A percentile compares a stretch with the other conserved stretches of the same genome.
phyloP scores from a whole-genome alignment of 1,139 yeast species.

The Hanseniaspora gamundiae region DNA sequence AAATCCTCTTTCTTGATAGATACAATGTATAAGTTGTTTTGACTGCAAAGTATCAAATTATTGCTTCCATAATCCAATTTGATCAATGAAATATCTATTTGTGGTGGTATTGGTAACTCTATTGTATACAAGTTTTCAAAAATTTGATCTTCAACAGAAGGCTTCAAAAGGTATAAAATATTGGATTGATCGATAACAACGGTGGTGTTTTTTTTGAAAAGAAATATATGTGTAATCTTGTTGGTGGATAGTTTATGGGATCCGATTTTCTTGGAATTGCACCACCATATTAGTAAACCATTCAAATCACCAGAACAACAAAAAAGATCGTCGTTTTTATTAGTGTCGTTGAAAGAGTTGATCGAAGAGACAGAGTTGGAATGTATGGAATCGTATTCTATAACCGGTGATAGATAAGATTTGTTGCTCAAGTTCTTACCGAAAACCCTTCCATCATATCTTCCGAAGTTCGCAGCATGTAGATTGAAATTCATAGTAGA shows the following conservation, averaged over 20 bases:
- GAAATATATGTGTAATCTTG: slow-evolving; percentile 18
- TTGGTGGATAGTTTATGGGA: slow-evolving; percentile 14
- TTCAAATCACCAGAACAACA: slow-evolving; percentile 32
- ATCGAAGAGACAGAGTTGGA: slow-evolving; percentile 28
- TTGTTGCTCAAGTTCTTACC: slow-evolving; percentile 29
- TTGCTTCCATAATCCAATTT: slow-evolving; percentile 45
- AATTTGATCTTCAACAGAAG: background rate
- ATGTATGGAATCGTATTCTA: slow-evolving; percentile 25
- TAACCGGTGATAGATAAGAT: slow-evolving; percentile 27
- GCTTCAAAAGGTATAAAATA: slow-evolving; percentile 8
- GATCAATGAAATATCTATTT: slow-evolving; percentile 15
- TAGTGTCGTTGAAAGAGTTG: slow-evolving; percentile 15
- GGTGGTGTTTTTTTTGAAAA: slow-evolving; percentile 16
- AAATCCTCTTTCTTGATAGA: slow-evolving; percentile 20
- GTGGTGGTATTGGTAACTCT: background rate
- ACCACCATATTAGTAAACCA: slow-evolving; percentile 31
- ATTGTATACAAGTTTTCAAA: background rate
- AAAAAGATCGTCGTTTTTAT: slow-evolving; percentile 20
- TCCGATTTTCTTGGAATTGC: slow-evolving; percentile 20
- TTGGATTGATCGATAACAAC: slow-evolving; percentile 18
- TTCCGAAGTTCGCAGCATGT: slow-evolving; percentile 31
- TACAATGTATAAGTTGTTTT: slow-evolving; percentile 16
- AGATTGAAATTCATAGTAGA: slow-evolving; percentile 26
- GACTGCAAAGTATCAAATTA: slow-evolving; percentile 21
- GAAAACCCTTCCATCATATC: slow-evolving; percentile 33